Conservation (phyloP, 2,329 filamentous ascomycete genomes). For the Alternaria incomplexa region DNA sequence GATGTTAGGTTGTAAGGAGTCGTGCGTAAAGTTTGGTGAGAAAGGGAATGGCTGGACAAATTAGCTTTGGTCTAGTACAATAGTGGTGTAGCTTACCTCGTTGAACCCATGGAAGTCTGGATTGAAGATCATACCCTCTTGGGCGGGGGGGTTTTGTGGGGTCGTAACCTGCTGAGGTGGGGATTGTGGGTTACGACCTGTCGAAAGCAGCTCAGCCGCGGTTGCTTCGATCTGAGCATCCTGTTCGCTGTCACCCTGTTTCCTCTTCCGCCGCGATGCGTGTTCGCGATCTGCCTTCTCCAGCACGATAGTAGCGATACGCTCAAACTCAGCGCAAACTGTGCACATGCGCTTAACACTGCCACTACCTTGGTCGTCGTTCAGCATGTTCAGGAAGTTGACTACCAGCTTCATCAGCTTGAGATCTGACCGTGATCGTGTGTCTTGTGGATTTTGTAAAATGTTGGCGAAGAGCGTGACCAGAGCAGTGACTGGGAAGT, state of each 20-base stretch:
- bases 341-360: conserved; percentile 93
- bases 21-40: conserved; percentile 49
- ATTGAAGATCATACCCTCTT: conserved; percentile 41
- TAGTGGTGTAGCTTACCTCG: conserved; percentile 32
- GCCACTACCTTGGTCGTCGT: conserved; percentile 86
- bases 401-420: conserved; percentile 93
- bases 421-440: conserved; percentile 84
- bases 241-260: conserved; percentile 65
- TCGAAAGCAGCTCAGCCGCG: conserved; percentile 43
- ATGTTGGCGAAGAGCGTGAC: conserved; percentile 97
- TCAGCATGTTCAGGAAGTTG: conserved; percentile 85
- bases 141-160: conserved; percentile 15
- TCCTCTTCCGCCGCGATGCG: conserved; percentile 80
- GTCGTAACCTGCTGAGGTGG: conserved; percentile 34
- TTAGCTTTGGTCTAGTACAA: conserved; percentile 16
- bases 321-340: conserved; percentile 94
- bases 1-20: conserved; percentile 39
- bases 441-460: conserved; percentile 90
- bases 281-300: conserved; percentile 91
- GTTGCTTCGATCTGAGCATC: conserved; percentile 47
- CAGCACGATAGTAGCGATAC: conserved; percentile 87
- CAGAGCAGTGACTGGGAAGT: conserved; percentile 93
- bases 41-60: conserved; percentile 44
- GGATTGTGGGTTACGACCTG: conserved; percentile 34
- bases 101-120: conserved; percentile 47